Conservation (phyloP, 2,329 filamentous ascomycete species). For the Colletotrichum sp. region DNA sequence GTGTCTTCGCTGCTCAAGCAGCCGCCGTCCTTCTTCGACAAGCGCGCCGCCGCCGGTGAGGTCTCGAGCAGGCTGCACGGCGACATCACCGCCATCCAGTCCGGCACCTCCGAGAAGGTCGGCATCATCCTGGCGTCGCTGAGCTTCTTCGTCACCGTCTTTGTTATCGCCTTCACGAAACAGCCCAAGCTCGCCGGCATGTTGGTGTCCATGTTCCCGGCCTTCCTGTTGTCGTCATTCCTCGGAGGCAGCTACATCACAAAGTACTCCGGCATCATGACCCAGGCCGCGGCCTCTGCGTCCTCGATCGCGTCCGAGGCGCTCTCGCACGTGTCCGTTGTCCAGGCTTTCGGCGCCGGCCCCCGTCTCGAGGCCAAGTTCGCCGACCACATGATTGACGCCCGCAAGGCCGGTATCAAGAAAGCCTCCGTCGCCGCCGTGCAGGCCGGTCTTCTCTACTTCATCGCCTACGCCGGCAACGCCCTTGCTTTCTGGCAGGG, state of each 20-base stretch:
- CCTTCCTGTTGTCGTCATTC: conserved; percentile 64
- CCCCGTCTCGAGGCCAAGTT: conserved; percentile 60
- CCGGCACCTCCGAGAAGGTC: conserved; percentile 74
- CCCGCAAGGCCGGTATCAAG: conserved; percentile 55
- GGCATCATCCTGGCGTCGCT: conserved; percentile 66
- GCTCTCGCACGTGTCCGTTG: conserved; percentile 64
- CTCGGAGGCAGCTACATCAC: conserved; percentile 59
- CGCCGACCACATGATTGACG: conserved; percentile 47
- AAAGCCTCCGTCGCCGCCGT: conserved; percentile 61
- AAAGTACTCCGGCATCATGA: conserved; percentile 55
- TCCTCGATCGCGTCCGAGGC: conserved; percentile 68
- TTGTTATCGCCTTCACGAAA: conserved; percentile 71
- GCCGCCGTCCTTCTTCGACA: conserved; percentile 69
- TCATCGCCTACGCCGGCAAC: conserved; percentile 69
- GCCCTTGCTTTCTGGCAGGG: conserved; percentile 72
- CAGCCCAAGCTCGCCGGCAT: conserved; percentile 67
- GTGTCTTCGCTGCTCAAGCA: conserved; percentile 63
- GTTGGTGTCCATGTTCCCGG: conserved; percentile 66
- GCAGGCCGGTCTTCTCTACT: conserved; percentile 69
- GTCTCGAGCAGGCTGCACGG: conserved; percentile 67
- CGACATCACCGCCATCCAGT: conserved; percentile 71
- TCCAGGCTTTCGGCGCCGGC: conserved; percentile 68
- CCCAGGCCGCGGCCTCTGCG: conserved; percentile 59
- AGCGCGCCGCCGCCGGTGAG: conserved; percentile 65
- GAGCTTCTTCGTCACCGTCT: conserved; percentile 72